A percentile compares a stretch with the other conserved stretches of the same genome.
Conservation (phyloP, 139 green algal genomes). For the Asterochloris erici region DNA sequence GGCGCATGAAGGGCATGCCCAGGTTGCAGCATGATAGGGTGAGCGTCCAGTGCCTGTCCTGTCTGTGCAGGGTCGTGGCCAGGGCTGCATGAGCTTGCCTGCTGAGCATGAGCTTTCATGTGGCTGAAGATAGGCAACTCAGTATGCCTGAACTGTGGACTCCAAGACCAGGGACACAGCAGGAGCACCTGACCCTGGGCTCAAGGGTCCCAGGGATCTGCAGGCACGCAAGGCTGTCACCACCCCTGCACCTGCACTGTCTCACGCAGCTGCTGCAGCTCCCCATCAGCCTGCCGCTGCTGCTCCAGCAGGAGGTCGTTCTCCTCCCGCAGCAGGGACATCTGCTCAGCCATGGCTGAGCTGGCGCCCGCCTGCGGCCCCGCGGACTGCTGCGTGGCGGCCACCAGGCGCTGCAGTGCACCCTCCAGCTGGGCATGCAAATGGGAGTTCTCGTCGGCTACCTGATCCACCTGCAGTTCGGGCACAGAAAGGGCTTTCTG, state of each 20-base stretch:
- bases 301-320: constrained; percentile 35
- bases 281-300: neutral
- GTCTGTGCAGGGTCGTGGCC: neutral
- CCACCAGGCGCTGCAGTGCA: neutral
- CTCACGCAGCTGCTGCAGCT: too few species aligned
- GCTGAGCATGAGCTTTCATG: neutral
- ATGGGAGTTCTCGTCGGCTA: neutral
- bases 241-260: too few species aligned
- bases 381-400: too few species aligned
- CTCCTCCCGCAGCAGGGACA: constrained; percentile 33
- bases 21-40: neutral
- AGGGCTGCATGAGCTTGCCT: neutral
- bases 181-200: too few species aligned
- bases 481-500: too few species aligned
- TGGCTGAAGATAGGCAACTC: neutral
- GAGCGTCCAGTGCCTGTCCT: neutral
- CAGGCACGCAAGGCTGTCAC: too few species aligned
- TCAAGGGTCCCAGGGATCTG: too few species aligned
- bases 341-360: constrained; percentile 9
- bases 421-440: neutral
- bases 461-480: neutral
- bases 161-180: too few species aligned
- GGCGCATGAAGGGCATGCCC: too few species aligned
- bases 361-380: neutral
- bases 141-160: too few species aligned